Base-by-base conservation (phyloP, 2,329 filamentous ascomycete species). In the Trichoderma simmonsii region DNA sequence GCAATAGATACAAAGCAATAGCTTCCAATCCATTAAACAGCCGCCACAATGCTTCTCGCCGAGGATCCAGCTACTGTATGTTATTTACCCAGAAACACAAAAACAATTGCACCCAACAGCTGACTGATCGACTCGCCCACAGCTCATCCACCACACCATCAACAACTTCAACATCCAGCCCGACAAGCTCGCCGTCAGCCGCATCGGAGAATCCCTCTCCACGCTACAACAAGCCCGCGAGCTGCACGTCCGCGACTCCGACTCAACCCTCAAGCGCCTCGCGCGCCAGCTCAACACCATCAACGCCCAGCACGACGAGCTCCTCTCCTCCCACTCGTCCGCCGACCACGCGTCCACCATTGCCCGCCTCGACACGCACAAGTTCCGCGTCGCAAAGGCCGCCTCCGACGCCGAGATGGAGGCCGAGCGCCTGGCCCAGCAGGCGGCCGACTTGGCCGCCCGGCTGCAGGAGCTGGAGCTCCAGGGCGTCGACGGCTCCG, bases 161-260 rank as follows among this genome's bases (percentile, higher is more conserved):
- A 88, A 91, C 77, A 97, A 98, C 86, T 99, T 99, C 90, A 96
- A 97, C 85, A 97, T 95, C 78, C 86, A 89, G 24, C 93, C 93
- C 12, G 96, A 99, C 86, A 96, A 94, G 79, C 86, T 90, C 75
- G 93, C 93, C 73, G 89, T 98, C 24, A 86, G 91, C 24, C 94
- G 96, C 79, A 92, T 98, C 80, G 90, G 90, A 81, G 93, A 95
- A 80, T 95, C 93, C 1, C 88, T 98, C 67, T 88, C 90, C 9
- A 93, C 93, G 0, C 90, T 99, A n/a, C 89, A 93, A 77, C 90
- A 94, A 79, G 93, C 94, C 73, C 94, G 96, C 79, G 89, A 93
- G 73, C 86, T 94, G 65, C 92, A 93, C 76, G 87, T 94, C 67
- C 87, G 88, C 79, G 91, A 93, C 69, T 89, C 89, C 75, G 91